Evolutionary conservation across 2,329 filamentous ascomycete species (phyloP), one percentile per base, ranked within the genome.

Genomic region (Aspergillus calidoustus): DNA sequence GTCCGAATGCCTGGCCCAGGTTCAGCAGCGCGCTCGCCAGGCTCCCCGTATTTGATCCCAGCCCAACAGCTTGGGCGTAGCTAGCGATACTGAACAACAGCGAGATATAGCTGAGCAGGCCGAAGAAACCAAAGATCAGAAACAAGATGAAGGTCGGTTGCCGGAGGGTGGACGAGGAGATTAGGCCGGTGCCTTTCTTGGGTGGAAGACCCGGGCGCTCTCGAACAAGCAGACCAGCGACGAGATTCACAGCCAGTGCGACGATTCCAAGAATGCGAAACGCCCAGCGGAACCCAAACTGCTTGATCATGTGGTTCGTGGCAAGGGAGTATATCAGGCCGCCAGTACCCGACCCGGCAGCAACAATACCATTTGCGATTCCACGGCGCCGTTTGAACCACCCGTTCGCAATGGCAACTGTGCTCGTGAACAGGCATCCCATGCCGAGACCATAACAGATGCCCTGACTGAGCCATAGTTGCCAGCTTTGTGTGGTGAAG

Each of bases 41-140:
- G 1, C 82, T 81, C 0, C 83, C 86, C 67, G 89, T 86, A 4
- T 80, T 72, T 1, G 83, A 73, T 1, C 77, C 78, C 4, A 89
- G 79, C 0, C 87, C 86, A 43, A 89, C 81, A 0, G 80, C 79
- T 2, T 79, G 74, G 1, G 85, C 86, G 69, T 87, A 89, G 62
- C 83, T 84, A 0, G 87, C 83, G n/a, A 89, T 73, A 1, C 82
- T 85, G 75, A 87, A 90, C 2, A 89, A 79, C 2, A 89, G 71
- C 1, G 85, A 82, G 9, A 88, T 82, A 63, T 89, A 89, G 2
- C 84, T 87, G 3, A 90, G 75, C 78, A 87, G 84, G 46, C 80
- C 85, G 63, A 87, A 52, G 6, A 60, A 51, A 2, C 52, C 53
- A 56, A 60, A 64, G 3, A 25, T 28, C 1, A 64, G 23, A 3